phyloP scores from a whole-genome alignment of 306 rosid species.

The Acacia melanoxylon region DNA sequence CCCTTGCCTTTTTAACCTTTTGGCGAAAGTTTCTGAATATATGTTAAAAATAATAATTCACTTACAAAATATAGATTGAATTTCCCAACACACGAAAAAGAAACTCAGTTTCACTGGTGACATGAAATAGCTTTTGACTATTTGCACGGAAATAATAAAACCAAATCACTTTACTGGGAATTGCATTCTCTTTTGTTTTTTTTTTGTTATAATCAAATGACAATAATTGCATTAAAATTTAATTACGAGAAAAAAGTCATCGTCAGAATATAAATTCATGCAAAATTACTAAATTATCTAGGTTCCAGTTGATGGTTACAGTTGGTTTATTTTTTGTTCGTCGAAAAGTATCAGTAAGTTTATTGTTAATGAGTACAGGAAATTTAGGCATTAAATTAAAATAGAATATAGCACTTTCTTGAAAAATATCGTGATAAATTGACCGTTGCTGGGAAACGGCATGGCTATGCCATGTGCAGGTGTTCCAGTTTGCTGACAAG shows the following conservation, averaged over 20 bases:
- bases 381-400: not conserved
- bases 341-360: not conserved
- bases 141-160: slow-evolving; percentile 11
- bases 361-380: not conserved
- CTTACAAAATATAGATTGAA: not conserved
- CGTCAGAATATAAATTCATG: not conserved
- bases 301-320: not conserved
- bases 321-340: not conserved
- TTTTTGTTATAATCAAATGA: not conserved
- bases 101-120: slow-evolving; percentile 1
- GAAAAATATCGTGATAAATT: slow-evolving; percentile 44
- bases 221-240: not conserved
- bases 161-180: slow-evolving; percentile 36
- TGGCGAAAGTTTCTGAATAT: not conserved
- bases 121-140: slow-evolving; percentile 27
- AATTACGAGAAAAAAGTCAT: not conserved
- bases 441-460: slow-evolving; percentile 42
- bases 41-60: no score
- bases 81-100: not conserved
- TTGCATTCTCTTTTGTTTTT: not conserved
- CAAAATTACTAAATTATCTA: not conserved
- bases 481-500: slow-evolving; percentile 90
- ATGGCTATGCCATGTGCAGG: slow-evolving; percentile 46
- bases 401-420: not conserved
- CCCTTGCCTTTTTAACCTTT: not conserved